These are phyloP conservation scores for Aspergillus intermedius DNA, from an alignment of 2,329 filamentous ascomycete genomes.

Conservation along the genomic window DNA sequence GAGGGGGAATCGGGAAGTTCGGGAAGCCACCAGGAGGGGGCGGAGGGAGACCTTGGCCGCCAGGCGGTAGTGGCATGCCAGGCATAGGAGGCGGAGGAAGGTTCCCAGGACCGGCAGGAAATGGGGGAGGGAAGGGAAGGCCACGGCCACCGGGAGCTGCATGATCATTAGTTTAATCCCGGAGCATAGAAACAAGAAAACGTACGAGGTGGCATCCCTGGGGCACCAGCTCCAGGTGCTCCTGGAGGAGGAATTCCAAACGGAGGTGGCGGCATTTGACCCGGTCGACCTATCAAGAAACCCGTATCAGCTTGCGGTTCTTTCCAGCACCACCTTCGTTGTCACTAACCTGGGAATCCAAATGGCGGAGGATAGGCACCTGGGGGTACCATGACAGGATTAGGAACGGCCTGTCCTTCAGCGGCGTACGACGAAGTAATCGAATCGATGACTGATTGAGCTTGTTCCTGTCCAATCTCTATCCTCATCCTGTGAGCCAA, in stretches of 20 bases:
- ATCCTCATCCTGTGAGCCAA: constrained; percentile 6
- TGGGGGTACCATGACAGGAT: constrained; percentile 69
- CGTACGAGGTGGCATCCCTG: constrained; percentile 50
- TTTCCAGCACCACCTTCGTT: not conserved
- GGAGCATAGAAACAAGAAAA: constrained; percentile 11
- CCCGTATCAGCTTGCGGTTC: not conserved
- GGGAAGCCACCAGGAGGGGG: constrained; percentile 33
- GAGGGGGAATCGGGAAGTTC: constrained; percentile 45
- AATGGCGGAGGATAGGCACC: constrained; percentile 51
- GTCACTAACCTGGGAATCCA: constrained; percentile 53
- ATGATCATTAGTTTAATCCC: constrained; percentile 8
- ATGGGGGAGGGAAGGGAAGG: constrained; percentile 47
- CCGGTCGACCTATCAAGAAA: constrained; percentile 22
- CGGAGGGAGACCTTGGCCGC: constrained; percentile 24
- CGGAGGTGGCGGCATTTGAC: constrained; percentile 50
- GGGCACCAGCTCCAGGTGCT: constrained; percentile 26
- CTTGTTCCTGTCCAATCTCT: constrained; percentile 98
- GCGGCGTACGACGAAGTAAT: constrained; percentile 94
- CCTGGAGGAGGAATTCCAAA: constrained; percentile 48
- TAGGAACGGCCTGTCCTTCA: constrained; percentile 79
- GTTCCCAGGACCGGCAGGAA: constrained; percentile 30
- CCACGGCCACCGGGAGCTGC: constrained; percentile 51
- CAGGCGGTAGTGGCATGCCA: constrained; percentile 39
- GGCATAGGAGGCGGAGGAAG: constrained; percentile 28
- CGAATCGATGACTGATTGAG: constrained; percentile 95